Evolutionary conservation across 2,329 filamentous ascomycete genomes (phyloP), one percentile per base, ranked within the genome.

Genomic region (Colletotrichum costaricense): DNA sequence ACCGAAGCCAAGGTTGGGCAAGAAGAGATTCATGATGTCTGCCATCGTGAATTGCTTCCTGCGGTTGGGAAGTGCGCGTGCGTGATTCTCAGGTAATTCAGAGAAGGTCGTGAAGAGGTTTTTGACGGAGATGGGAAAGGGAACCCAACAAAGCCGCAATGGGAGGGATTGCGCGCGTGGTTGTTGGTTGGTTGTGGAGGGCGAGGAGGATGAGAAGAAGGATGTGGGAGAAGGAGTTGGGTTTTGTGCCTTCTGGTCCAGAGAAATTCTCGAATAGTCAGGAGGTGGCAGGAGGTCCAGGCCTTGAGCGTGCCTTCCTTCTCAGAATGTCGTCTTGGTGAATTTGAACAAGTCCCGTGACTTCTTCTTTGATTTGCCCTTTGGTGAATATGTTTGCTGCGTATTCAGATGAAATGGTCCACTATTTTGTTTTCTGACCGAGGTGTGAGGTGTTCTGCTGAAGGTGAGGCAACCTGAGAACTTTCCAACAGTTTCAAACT

Each of bases 1-100:
- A 22, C 57, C 64, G 26, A 67, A 72, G 52, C 72, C 54, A 58
- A 75, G 46, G 26, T 73, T 60, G 42, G 72, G 72, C 62, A 69
- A 60, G 58, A 75, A 66, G 60, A 76, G 57, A 54, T 64, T 65
- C 67, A 69, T 68, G 62, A 76, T 55, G 28, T 54, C 52, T 28
- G 66, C 59, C 68, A 74, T 73, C 54, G n/a, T 52, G 67, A 52
- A 38, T 26, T 22, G 52, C 22, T 42, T 64, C 54, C 49, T 64
- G 28, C 11, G 42, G 5, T 4, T 57, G 22, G 22, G 14, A 19
- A 28, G 33, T 62, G 28, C 22, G 28, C 56, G 33, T 56, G 30
- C 3, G 63, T 38, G 42, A 22, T 16, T 22, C 16, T 30, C 28
- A 54, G 3, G 28, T 24, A 24, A 8, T 33, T 33, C 42, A n/a